Conservation (phyloP, 208 protist genomes). For the Acanthamoeba healyi region DNA sequence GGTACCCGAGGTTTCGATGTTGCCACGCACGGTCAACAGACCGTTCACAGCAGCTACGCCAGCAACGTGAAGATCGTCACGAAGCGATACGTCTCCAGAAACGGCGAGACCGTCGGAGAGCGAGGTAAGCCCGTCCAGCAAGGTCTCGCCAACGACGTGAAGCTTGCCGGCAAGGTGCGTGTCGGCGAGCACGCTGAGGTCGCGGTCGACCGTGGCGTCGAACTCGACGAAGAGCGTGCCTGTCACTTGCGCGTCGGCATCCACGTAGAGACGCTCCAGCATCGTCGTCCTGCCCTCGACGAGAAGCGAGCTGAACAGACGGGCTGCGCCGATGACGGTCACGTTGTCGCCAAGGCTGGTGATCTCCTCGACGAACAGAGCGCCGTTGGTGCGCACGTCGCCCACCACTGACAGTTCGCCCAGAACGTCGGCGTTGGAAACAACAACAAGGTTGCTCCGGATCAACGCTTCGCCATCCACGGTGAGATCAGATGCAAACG, state of each 20-base stretch:
- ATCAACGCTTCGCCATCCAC: neutral
- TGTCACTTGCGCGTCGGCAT: neutral
- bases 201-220: neutral
- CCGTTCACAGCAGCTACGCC: neutral
- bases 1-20: neutral
- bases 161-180: neutral
- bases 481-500: neutral
- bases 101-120: neutral
- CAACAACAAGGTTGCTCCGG: neutral
- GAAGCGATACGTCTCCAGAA: neutral
- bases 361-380: constrained; percentile 8
- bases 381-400: neutral
- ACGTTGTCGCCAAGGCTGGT: constrained; percentile 10
- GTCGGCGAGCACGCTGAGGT: neutral
- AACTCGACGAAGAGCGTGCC: neutral
- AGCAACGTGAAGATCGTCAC: neutral
- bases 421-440: neutral
- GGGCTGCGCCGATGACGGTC: neutral
- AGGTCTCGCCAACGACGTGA: neutral
- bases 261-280: neutral
- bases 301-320: neutral
- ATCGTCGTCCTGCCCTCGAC: neutral
- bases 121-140: neutral
- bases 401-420: neutral
- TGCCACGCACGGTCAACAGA: neutral